Conservation (phyloP, 2,329 filamentous ascomycete genomes). For the Aspergillus vadensis region DNA sequence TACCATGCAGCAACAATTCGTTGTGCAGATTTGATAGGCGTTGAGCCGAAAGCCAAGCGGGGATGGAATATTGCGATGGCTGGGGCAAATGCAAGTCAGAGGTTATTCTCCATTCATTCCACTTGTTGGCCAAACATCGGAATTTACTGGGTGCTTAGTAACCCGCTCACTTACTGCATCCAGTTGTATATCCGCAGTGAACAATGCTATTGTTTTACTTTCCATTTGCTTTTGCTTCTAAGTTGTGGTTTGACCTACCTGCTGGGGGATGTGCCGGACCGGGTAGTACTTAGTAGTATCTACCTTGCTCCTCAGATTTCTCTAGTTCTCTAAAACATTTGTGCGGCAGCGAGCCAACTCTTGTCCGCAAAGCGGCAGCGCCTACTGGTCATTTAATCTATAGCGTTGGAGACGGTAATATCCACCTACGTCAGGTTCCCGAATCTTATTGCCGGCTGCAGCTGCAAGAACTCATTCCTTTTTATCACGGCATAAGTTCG, state of each 20-base stretch:
- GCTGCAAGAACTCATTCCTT: background rate
- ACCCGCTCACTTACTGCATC: background rate
- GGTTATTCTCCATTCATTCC: slow-evolving; percentile 1
- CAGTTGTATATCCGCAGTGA: background rate
- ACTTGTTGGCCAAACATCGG: background rate
- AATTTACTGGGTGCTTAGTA: background rate
- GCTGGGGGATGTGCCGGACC: background rate
- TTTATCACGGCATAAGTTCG: background rate
- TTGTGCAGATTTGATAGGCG: background rate
- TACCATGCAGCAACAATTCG: background rate
- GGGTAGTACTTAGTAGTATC: background rate
- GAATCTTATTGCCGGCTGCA: background rate
- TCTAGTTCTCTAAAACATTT: background rate
- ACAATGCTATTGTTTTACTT: background rate
- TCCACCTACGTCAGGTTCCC: slow-evolving; percentile 7
- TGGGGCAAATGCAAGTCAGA: slow-evolving; percentile 4
- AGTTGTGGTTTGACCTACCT: background rate
- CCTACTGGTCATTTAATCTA: slow-evolving; percentile 9
- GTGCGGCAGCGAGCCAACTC: background rate
- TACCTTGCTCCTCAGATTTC: background rate
- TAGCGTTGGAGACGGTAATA: background rate
- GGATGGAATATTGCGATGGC: background rate
- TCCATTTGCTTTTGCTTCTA: background rate
- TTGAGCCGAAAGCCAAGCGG: background rate
- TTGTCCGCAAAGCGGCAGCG: background rate